Evolutionary conservation across 441 rosid species (phyloP).

Genomic region (Brassica balearica): DNA sequence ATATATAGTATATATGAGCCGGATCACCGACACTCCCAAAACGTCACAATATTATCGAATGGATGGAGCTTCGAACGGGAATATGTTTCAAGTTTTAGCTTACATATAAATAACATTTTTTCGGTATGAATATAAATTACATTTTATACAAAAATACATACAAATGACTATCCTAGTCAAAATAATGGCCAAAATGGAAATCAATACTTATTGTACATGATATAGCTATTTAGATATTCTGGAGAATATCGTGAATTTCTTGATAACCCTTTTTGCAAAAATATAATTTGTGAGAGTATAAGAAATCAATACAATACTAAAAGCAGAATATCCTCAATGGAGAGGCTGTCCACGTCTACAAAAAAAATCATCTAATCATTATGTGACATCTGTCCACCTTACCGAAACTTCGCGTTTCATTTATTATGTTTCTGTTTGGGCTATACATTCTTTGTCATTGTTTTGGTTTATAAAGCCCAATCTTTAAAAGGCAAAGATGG

Average conservation of each 20-base stretch:
- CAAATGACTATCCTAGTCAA: background rate
- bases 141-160: background rate
- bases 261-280: background rate
- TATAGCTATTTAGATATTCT: background rate
- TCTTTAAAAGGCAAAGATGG: no score
- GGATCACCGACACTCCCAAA: conserved; percentile 40
- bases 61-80: conserved; percentile 11
- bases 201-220: conserved; percentile 4
- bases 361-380: no score
- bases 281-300: background rate
- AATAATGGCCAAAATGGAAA: background rate
- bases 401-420: no score
- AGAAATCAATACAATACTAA: no score
- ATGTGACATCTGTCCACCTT: no score
- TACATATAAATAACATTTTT: background rate
- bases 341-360: no score
- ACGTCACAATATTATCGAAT: conserved; percentile 30
- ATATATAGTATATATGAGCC: conserved; percentile 32
- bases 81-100: background rate
- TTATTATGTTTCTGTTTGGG: no score
- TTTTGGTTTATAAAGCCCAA: no score
- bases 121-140: background rate
- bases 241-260: background rate
- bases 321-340: no score
- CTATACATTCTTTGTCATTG: no score